Conservation (phyloP, 768 basidiomycete genomes). For the Calocera cornea region DNA sequence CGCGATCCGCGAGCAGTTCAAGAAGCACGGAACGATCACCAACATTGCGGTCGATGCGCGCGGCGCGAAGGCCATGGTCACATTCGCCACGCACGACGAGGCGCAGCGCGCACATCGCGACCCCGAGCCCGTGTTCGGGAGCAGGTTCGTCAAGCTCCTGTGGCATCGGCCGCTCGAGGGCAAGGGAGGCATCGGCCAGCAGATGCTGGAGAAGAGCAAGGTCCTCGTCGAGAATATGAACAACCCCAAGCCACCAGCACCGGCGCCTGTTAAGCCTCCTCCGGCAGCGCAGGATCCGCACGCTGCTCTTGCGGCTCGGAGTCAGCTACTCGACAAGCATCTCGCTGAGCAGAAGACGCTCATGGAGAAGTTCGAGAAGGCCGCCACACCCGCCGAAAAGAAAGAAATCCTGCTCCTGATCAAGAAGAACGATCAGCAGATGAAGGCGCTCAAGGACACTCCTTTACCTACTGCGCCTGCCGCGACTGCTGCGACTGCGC, state of each 20-base stretch:
- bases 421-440: slow-evolving; percentile 65
- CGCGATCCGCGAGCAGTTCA: slow-evolving; percentile 77
- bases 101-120: slow-evolving; percentile 84
- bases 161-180: slow-evolving; percentile 93
- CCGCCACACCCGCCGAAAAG: slow-evolving; percentile 53
- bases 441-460: slow-evolving; percentile 37
- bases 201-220: slow-evolving; percentile 71
- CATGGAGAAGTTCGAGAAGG: slow-evolving; percentile 53
- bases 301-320: slow-evolving; percentile 50
- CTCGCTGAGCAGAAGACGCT: slow-evolving; percentile 81
- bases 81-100: slow-evolving; percentile 68
- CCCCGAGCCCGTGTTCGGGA: slow-evolving; percentile 88
- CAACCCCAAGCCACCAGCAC: slow-evolving; percentile 16
- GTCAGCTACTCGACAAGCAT: slow-evolving; percentile 62
- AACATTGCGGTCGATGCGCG: slow-evolving; percentile 76
- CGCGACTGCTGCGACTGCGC: slow-evolving; percentile 18
- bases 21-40: slow-evolving; percentile 80
- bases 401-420: slow-evolving; percentile 63
- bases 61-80: slow-evolving; percentile 70
- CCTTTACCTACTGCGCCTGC: slow-evolving; percentile 20
- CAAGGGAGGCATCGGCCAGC: slow-evolving; percentile 63
- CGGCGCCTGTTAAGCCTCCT: slow-evolving; percentile 15
- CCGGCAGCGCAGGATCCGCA: slow-evolving; percentile 26
- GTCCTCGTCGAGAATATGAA: slow-evolving; percentile 54
- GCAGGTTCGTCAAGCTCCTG: slow-evolving; percentile 88